Percentiles rank a stretch among this genome's conserved stretches.
Evolutionary conservation across 2,329 filamentous ascomycete species (phyloP).

Genomic region (Plectosphaerella sp.): DNA sequence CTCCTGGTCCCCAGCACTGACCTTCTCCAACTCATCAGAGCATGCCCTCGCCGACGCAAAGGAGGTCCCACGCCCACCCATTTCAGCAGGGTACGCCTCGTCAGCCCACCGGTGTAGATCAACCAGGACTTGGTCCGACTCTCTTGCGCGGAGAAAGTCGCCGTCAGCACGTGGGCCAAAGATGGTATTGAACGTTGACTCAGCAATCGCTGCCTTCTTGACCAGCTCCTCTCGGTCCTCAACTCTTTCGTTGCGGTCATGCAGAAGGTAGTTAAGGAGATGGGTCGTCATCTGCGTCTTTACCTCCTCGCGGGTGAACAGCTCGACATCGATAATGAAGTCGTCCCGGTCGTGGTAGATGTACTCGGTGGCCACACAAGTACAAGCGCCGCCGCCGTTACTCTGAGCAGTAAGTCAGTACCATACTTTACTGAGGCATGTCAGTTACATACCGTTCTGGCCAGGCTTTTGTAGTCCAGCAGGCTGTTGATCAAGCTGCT

Average conservation of each 20-base stretch:
- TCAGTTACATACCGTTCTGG: conserved; percentile 31
- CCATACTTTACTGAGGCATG: background rate
- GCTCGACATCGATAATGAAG: conserved; percentile 28
- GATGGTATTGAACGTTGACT: conserved; percentile 31
- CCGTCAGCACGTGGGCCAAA: conserved; percentile 20
- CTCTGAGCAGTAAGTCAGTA: conserved; percentile 26
- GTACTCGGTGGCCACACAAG: conserved; percentile 43
- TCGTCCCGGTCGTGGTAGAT: conserved; percentile 26
- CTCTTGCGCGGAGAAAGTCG: conserved; percentile 9
- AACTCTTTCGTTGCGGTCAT: conserved; percentile 10
- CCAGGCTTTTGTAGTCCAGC: conserved; percentile 33
- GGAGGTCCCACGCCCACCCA: conserved; percentile 1
- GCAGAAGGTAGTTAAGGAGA: conserved; percentile 30
- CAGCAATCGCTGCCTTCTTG: conserved; percentile 26
- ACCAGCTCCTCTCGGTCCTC: conserved; percentile 16
- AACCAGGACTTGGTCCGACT: conserved; percentile 11
- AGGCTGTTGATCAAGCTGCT: conserved; percentile 46
- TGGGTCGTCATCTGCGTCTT: conserved; percentile 26
- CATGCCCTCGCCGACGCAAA: conserved; percentile 20
- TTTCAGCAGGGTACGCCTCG: conserved; percentile 4
- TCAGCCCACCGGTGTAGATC: conserved; percentile 18
- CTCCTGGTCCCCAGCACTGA: conserved; percentile 18
- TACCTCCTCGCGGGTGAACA: conserved; percentile 25
- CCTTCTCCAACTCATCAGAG: conserved; percentile 23
- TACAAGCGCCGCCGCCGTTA: conserved; percentile 38